phyloP scores from a whole-genome alignment of 106 monocot species.

The Cymbidium sinense region DNA sequence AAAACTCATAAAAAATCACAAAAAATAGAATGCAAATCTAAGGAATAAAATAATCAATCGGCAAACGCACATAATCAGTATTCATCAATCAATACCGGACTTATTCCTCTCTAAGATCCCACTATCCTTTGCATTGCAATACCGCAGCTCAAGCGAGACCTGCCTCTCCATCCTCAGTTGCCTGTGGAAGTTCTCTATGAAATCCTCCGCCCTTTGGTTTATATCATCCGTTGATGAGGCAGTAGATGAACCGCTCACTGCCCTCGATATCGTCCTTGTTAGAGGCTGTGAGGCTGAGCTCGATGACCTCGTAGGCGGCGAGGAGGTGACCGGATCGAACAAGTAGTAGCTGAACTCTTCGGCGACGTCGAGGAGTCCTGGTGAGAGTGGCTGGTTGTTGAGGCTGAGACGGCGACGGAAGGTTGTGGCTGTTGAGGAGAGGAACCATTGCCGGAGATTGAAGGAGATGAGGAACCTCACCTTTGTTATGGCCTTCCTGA shows the following conservation, averaged over 20 bases:
- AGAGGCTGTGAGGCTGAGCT: slow-evolving; percentile 10
- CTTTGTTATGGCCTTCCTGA: slow-evolving; percentile 39
- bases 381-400: slow-evolving; percentile 17
- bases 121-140: slow-evolving; percentile 13
- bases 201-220: slow-evolving; percentile 45
- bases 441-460: slow-evolving; percentile 42
- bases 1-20: too few relatives aligned
- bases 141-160: slow-evolving; percentile 55
- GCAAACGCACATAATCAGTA: too few relatives aligned
- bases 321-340: background rate
- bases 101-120: background rate
- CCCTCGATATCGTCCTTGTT: slow-evolving; percentile 19
- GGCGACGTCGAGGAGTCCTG: slow-evolving; percentile 34
- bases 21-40: too few relatives aligned
- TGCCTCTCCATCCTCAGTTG: slow-evolving; percentile 54
- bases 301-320: slow-evolving; percentile 1
- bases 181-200: slow-evolving; percentile 46
- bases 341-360: background rate
- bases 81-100: too few relatives aligned
- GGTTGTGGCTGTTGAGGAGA: slow-evolving; percentile 6
- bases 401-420: slow-evolving; percentile 7
- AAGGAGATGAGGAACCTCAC: slow-evolving; percentile 43
- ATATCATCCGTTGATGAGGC: slow-evolving; percentile 29
- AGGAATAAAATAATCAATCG: too few relatives aligned
- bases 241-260: slow-evolving; percentile 14